A percentile compares a stretch with the other conserved stretches of the same genome.
Conservation (phyloP, 1,284 basidiomycete genomes). For the Trichosporon sp. region DNA sequence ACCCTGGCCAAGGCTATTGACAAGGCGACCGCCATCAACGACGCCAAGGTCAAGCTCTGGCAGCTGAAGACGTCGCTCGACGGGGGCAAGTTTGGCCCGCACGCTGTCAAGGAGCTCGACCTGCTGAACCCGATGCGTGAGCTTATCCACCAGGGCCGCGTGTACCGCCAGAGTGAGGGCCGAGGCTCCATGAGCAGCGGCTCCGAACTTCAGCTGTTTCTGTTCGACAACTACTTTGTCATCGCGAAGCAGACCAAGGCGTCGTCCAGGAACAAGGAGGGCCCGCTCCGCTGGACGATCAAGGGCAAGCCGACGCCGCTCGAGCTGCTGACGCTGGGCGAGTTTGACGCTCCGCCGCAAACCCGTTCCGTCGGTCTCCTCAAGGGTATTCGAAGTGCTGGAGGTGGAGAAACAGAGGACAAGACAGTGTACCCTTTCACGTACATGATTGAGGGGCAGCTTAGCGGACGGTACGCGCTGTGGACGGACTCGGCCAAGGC, state of each 20-base stretch:
- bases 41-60: conserved; percentile 85
- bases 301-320: conserved; percentile 86
- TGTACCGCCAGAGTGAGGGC: conserved; percentile 65
- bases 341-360: conserved; percentile 65
- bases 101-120: conserved; percentile 81
- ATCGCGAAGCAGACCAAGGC: conserved; percentile 79
- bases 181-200: conserved; percentile 43
- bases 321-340: conserved; percentile 77
- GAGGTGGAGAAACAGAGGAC: conserved; percentile 45
- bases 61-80: conserved; percentile 66
- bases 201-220: conserved; percentile 80
- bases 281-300: conserved; percentile 55
- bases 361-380: conserved; percentile 42
- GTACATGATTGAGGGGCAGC: conserved; percentile 78
- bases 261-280: conserved; percentile 72
- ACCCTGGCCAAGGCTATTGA: conserved; percentile 79
- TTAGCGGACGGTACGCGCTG: conserved; percentile 78
- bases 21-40: conserved; percentile 76
- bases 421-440: conserved; percentile 71
- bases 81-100: conserved; percentile 72
- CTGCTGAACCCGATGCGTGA: conserved; percentile 78
- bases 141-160: conserved; percentile 76
- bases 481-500: conserved; percentile 78
- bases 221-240: conserved; percentile 92
- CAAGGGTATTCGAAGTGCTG: conserved; percentile 42